Conservation (phyloP, 2,329 filamentous ascomycete species). For the Penicillium hordei region DNA sequence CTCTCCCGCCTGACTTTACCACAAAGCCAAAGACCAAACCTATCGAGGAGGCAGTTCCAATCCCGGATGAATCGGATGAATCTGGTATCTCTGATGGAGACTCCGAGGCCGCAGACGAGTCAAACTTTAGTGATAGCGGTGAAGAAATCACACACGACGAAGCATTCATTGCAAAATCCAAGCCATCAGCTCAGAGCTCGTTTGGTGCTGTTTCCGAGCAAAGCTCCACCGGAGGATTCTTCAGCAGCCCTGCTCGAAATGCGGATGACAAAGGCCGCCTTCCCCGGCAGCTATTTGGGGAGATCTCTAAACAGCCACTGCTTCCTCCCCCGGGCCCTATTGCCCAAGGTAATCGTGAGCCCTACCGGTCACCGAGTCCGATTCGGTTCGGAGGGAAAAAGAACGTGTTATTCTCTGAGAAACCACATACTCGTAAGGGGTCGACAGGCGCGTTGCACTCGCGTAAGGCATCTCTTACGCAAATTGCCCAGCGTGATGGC, state of each 20-base stretch:
- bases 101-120: slow-evolving; percentile 35
- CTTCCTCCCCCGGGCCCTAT: slow-evolving; percentile 38
- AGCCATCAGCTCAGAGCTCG: slow-evolving; percentile 47
- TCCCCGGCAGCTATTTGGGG: slow-evolving; percentile 45
- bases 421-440: slow-evolving; percentile 34
- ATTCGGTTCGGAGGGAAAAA: slow-evolving; percentile 36
- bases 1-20: slow-evolving; percentile 26
- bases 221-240: slow-evolving; percentile 42
- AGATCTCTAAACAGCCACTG: slow-evolving; percentile 41
- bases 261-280: slow-evolving; percentile 26
- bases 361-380: slow-evolving; percentile 49
- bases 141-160: slow-evolving; percentile 48
- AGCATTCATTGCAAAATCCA: slow-evolving; percentile 35
- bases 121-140: slow-evolving; percentile 49
- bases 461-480: slow-evolving; percentile 41
- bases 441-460: slow-evolving; percentile 42
- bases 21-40: slow-evolving; percentile 20
- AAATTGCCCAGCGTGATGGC: slow-evolving; percentile 33
- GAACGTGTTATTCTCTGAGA: slow-evolving; percentile 26
- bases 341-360: slow-evolving; percentile 32
- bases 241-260: slow-evolving; percentile 39
- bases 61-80: slow-evolving; percentile 36
- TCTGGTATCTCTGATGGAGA: slow-evolving; percentile 23
- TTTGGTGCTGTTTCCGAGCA: slow-evolving; percentile 42
- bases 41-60: slow-evolving; percentile 28